A percentile compares a stretch with the other conserved stretches of the same genome.
Evolutionary conservation across 345 rosid species (phyloP).

Genomic region (Lumnitzera racemosa): DNA sequence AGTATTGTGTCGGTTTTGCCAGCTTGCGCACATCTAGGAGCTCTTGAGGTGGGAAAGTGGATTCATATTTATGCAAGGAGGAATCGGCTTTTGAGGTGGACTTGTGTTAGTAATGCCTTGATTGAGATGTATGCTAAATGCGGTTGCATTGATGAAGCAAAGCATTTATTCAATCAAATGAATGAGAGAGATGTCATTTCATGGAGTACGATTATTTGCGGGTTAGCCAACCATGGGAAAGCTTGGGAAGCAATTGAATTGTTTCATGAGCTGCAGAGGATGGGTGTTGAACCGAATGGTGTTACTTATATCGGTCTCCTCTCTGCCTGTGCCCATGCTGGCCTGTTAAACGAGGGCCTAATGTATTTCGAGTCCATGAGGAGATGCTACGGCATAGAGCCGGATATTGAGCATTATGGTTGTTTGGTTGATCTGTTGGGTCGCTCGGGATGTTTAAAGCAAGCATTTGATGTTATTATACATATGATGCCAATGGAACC

Average conservation of each 20-base stretch:
- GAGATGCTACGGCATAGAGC: slow-evolving; percentile 47
- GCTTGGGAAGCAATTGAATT: slow-evolving; percentile 26
- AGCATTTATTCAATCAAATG: slow-evolving; percentile 29
- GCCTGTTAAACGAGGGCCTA: slow-evolving; percentile 59
- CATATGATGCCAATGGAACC: slow-evolving; percentile 66
- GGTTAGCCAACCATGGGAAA: slow-evolving; percentile 48
- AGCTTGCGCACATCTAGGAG: slow-evolving; percentile 47
- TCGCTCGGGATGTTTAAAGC: slow-evolving; percentile 60
- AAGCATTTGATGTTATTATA: slow-evolving; percentile 53
- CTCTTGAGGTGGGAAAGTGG: slow-evolving; percentile 48
- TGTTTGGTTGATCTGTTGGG: slow-evolving; percentile 78
- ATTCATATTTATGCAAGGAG: slow-evolving; percentile 41
- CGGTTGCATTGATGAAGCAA: slow-evolving; percentile 41
- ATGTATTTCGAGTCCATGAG: slow-evolving; percentile 54
- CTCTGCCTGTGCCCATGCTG: slow-evolving; percentile 78
- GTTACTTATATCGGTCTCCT: slow-evolving; percentile 58
- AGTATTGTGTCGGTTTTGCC: slow-evolving; percentile 45
- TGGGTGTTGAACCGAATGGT: slow-evolving; percentile 55
- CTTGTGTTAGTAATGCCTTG: slow-evolving; percentile 35
- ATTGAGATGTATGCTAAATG: slow-evolving; percentile 59
- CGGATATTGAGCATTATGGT: slow-evolving; percentile 75
- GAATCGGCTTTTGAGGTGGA: slow-evolving; percentile 18
- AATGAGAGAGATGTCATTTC: slow-evolving; percentile 37
- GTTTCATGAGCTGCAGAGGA: slow-evolving; percentile 39
- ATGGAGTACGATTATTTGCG: slow-evolving; percentile 63